Evolutionary conservation across 345 rosid species (phyloP), one percentile per base, ranked within the genome.

Genomic region (Tarenaya hassleriana): DNA sequence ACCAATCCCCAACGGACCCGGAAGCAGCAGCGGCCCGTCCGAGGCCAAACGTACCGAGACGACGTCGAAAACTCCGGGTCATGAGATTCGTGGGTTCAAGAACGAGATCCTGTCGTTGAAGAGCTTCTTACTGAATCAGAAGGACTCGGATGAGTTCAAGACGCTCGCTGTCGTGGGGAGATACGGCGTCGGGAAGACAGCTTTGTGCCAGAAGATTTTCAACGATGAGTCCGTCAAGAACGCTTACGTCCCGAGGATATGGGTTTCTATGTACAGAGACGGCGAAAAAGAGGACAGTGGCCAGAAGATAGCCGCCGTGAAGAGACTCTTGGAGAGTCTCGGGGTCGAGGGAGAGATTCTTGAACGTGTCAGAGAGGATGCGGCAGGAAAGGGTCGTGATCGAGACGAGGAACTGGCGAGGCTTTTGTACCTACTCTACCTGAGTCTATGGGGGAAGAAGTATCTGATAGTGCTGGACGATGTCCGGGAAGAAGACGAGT

Each of bases 391-490:
- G 41, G 24, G 29, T 0, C 41, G 16, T 27, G 48, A 56, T 34
- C 0, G 14, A 27, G 54, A 57, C 8, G 51, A 50, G 37, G 49
- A 56, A 27, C 69, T 79, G 0, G 46, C 58, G 17, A 48, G 17
- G 7, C 50, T 82, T 8, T 15, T 69, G n/a, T 15, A 49, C 46
- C 68, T 67, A 31, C 77, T 82, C 54, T 42, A 75, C 63, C 41
- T 29, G 39, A 48, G 57, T 38, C 62, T 79, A 24, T 16, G 24
- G 37, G 79, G 81, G 8, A 77, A 79, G 72, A 79, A 49, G 56
- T 75, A 77, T 55, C 64, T 79, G 71, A 55, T 82, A 6, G 69
- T 79, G 33, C 47, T 82, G 1, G 86, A 82, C 15, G 67, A 70
- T 55, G 74, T 57, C n/a, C 37, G 56, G 8, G 50, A 62, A 8